Percentiles rank a stretch among this genome's conserved stretches.
Conservation (phyloP, 2,329 filamentous ascomycete species). For the Lasiodiplodia sp. region DNA sequence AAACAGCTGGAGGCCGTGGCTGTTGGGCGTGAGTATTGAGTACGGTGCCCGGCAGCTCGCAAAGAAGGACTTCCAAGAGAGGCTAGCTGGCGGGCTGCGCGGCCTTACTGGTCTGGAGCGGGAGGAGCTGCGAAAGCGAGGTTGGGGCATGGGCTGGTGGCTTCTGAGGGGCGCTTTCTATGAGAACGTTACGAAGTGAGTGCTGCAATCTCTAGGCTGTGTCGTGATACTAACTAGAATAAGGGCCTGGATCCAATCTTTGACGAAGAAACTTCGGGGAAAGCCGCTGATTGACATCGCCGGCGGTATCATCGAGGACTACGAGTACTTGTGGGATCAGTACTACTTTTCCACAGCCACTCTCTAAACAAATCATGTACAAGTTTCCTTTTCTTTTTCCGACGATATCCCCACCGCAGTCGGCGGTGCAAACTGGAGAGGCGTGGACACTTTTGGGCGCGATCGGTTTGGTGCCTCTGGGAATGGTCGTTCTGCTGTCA, state of each 20-base stretch:
- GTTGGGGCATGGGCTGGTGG: slow-evolving; percentile 96
- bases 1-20: slow-evolving; percentile 89
- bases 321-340: slow-evolving; percentile 97
- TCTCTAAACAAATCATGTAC: slow-evolving; percentile 42
- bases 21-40: slow-evolving; percentile 84
- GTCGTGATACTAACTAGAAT: slow-evolving; percentile 34
- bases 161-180: slow-evolving; percentile 96
- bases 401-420: slow-evolving; percentile 27
- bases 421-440: slow-evolving; percentile 1
- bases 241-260: slow-evolving; percentile 69
- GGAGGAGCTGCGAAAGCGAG: slow-evolving; percentile 86
- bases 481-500: not conserved
- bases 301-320: slow-evolving; percentile 88
- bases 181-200: slow-evolving; percentile 80
- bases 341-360: slow-evolving; percentile 86
- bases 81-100: slow-evolving; percentile 73
- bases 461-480: not conserved
- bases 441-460: not conserved
- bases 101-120: slow-evolving; percentile 84
- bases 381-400: slow-evolving; percentile 5
- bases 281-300: slow-evolving; percentile 82
- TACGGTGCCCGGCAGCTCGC: slow-evolving; percentile 86
- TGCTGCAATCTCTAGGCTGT: slow-evolving; percentile 8
- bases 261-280: slow-evolving; percentile 74
- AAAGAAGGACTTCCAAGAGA: slow-evolving; percentile 69